Percentiles rank a stretch among this genome's conserved stretches.
Evolutionary conservation across 306 rosid genomes (phyloP).

Genomic region (Carpinus fangiana): DNA sequence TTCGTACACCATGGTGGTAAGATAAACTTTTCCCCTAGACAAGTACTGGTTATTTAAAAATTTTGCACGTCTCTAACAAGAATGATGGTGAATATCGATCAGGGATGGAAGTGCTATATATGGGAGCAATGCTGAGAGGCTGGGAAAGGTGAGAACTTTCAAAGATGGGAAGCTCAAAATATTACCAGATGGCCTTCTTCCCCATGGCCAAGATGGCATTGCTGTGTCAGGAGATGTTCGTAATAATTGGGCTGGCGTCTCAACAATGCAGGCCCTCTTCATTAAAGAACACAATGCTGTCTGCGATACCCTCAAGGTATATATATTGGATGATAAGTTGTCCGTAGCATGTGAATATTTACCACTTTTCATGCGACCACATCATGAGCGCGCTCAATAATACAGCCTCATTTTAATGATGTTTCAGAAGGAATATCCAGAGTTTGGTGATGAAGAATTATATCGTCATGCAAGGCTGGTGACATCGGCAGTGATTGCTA

Average conservation of each 20-base stretch:
- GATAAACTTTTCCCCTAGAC: not conserved
- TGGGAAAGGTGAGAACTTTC: constrained; percentile 40
- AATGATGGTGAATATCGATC: not conserved
- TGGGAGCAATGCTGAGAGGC: constrained; percentile 47
- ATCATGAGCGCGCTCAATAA: not conserved
- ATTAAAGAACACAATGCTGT: constrained; percentile 55
- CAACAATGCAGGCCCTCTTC: constrained; percentile 58
- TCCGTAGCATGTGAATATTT: too few relatives aligned
- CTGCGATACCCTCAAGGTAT: constrained; percentile 55
- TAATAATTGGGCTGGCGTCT: constrained; percentile 67
- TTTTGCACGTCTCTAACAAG: not conserved
- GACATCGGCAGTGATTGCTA: constrained; percentile 65
- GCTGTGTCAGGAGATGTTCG: constrained; percentile 53
- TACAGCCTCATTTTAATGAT: not conserved
- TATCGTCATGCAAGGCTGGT: constrained; percentile 63
- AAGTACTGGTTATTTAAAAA: too few relatives aligned
- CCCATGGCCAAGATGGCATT: constrained; percentile 45
- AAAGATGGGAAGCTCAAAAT: constrained; percentile 63
- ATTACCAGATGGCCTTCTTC: constrained; percentile 42
- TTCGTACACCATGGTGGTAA: constrained; percentile 69
- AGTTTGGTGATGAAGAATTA: constrained; percentile 46
- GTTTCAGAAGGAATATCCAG: constrained; percentile 32
- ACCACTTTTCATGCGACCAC: not conserved
- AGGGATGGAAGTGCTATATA: constrained; percentile 68
- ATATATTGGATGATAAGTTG: too few relatives aligned